phyloP scores from a whole-genome alignment of 1,139 yeast genomes.

The Lodderomyces pseudojiufengensis region DNA sequence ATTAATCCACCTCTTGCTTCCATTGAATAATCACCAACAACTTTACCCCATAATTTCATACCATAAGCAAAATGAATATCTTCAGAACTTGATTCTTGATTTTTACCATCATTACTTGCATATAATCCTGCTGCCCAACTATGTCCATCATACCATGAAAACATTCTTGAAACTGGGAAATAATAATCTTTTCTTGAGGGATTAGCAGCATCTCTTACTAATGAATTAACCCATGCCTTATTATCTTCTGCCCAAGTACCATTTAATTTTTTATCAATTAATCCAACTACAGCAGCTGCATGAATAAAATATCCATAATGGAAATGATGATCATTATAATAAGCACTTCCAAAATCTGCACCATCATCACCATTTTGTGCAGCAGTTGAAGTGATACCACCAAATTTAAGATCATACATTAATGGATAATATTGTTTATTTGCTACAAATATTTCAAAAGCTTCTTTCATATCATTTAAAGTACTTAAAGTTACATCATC shows the following conservation, averaged over 20 bases:
- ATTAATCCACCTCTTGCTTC: slow-evolving; percentile 74
- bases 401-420: slow-evolving; percentile 63
- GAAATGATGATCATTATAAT: slow-evolving; percentile 79
- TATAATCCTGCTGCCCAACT: slow-evolving; percentile 83
- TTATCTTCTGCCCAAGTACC: slow-evolving; percentile 59
- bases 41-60: slow-evolving; percentile 77
- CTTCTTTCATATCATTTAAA: slow-evolving; percentile 48
- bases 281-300: slow-evolving; percentile 73
- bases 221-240: slow-evolving; percentile 31
- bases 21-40: slow-evolving; percentile 69
- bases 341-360: slow-evolving; percentile 55
- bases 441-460: slow-evolving; percentile 45
- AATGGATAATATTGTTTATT: slow-evolving; percentile 58
- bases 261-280: slow-evolving; percentile 52
- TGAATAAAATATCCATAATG: slow-evolving; percentile 77
- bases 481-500: slow-evolving; percentile 46
- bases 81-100: slow-evolving; percentile 79
- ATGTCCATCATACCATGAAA: slow-evolving; percentile 81
- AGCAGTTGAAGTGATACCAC: slow-evolving; percentile 68
- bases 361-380: slow-evolving; percentile 44
- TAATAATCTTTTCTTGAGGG: slow-evolving; percentile 56
- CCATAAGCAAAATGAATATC: slow-evolving; percentile 80
- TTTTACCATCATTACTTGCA: slow-evolving; percentile 68
- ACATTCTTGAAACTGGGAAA: slow-evolving; percentile 75
- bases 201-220: slow-evolving; percentile 69